Conservation (phyloP, 164 flowering plant genomes). For the Magnolia officinalis region DNA sequence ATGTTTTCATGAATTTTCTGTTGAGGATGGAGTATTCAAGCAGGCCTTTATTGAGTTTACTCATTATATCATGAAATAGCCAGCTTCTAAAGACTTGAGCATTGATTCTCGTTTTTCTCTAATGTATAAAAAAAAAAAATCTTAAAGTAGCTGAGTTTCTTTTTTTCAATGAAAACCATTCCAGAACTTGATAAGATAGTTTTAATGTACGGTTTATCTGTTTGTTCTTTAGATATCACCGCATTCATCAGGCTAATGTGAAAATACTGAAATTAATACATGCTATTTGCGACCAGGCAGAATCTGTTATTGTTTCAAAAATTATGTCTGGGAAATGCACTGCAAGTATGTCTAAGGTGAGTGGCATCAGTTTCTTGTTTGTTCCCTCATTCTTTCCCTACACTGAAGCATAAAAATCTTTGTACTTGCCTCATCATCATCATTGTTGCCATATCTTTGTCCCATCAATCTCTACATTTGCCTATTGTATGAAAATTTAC, state of each 20-base stretch:
- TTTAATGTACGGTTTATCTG: too few species aligned
- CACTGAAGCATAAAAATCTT: neutral
- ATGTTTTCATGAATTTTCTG: neutral
- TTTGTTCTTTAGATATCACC: neutral
- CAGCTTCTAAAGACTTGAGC: neutral
- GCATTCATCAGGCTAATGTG: neutral
- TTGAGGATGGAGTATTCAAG: neutral
- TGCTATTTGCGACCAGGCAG: slow-evolving; percentile 43
- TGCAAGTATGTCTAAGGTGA: slow-evolving; percentile 47
- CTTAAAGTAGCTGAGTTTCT: neutral
- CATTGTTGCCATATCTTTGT: neutral
- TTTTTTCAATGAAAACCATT: neutral
- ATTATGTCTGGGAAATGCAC: slow-evolving; percentile 55
- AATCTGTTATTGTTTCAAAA: slow-evolving; percentile 61
- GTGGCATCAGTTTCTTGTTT: slow-evolving; percentile 3
- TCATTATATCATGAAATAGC: neutral
- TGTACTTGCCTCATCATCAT: neutral
- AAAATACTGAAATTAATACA: neutral
- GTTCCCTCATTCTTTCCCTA: neutral
- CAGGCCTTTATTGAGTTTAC: neutral
- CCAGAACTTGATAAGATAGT: neutral
- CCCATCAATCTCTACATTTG: neutral
- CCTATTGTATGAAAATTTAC: neutral
- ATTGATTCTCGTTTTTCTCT: neutral
- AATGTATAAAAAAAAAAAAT: neutral